Evolutionary conservation across 225 moss, liverwort and hornwort species (phyloP).

Genomic region (Pseudisothecium myosuroides): DNA sequence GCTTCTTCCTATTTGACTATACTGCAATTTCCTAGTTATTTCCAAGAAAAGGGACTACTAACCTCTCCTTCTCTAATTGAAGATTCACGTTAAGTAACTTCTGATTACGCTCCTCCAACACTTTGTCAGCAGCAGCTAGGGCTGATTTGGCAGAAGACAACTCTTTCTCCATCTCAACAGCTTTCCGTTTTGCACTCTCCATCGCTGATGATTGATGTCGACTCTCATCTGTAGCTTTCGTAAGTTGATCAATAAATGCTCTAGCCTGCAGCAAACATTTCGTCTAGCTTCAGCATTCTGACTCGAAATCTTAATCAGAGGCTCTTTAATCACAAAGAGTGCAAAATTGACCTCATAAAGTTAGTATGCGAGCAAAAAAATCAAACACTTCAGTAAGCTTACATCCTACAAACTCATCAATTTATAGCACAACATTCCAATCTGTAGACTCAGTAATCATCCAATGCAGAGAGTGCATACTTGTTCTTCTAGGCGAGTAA

Average conservation of each 20-base stretch:
- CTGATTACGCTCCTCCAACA: constrained; percentile 56
- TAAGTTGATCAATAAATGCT: constrained; percentile 63
- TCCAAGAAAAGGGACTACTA: not conserved
- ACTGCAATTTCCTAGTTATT: not conserved
- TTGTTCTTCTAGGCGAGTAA: constrained; percentile 81
- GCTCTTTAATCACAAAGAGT: not conserved
- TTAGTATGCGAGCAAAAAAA: not conserved
- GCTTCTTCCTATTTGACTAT: not conserved
- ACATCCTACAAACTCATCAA: not conserved
- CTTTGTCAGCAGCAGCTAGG: constrained; percentile 57
- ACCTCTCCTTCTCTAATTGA: constrained; percentile 84
- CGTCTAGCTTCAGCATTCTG: not conserved
- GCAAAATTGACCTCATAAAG: not conserved
- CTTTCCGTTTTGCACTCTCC: constrained; percentile 69
- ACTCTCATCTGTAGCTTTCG: constrained; percentile 77
- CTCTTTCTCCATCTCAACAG: constrained; percentile 72
- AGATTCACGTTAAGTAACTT: constrained; percentile 56
- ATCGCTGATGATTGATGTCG: constrained; percentile 57
- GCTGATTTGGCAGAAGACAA: constrained; percentile 42
- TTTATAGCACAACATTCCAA: not conserved
- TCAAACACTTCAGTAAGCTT: not conserved
- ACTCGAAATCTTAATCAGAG: not conserved
- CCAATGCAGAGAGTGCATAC: constrained; percentile 14
- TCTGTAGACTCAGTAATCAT: not conserved
- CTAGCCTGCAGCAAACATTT: constrained; percentile 47